These are phyloP conservation scores for Blastocystis sp. DNA, from an alignment of 352 stramenopile species.

Conservation along the genomic window DNA sequence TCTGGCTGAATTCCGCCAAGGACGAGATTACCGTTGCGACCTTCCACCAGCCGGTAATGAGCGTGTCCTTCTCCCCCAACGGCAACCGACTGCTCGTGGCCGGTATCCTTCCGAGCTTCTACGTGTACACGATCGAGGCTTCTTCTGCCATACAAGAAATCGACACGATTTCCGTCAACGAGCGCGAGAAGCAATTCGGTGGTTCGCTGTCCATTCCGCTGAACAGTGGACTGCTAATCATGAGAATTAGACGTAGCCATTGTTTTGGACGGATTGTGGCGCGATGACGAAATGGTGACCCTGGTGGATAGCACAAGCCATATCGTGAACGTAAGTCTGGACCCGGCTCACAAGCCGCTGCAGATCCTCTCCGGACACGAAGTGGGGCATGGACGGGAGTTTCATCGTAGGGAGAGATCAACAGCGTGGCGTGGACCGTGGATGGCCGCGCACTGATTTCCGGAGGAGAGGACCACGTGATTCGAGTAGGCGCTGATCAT, in stretches of 20 bases:
- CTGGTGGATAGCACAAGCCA: constrained; percentile 34
- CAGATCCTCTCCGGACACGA: constrained; percentile 49
- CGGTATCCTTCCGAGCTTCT: constrained; percentile 22
- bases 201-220: not conserved
- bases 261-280: constrained; percentile 36
- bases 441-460: constrained; percentile 17
- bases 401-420: constrained; percentile 35
- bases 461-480: constrained; percentile 38
- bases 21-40: not conserved
- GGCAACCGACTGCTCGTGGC: constrained; percentile 13
- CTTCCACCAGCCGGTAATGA: constrained; percentile 23
- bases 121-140: constrained; percentile 7
- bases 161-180: constrained; percentile 39
- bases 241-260: constrained; percentile 22
- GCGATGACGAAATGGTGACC: constrained; percentile 17
- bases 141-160: constrained; percentile 9
- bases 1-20: not conserved
- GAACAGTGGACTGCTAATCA: not conserved
- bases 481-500: not conserved
- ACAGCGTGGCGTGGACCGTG: constrained; percentile 47
- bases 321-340: constrained; percentile 49
- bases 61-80: constrained; percentile 23
- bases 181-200: not conserved
- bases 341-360: not conserved
- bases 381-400: not conserved